Evolutionary conservation across 139 green algal species (phyloP).

Genomic region (Coelastrella sp.): DNA sequence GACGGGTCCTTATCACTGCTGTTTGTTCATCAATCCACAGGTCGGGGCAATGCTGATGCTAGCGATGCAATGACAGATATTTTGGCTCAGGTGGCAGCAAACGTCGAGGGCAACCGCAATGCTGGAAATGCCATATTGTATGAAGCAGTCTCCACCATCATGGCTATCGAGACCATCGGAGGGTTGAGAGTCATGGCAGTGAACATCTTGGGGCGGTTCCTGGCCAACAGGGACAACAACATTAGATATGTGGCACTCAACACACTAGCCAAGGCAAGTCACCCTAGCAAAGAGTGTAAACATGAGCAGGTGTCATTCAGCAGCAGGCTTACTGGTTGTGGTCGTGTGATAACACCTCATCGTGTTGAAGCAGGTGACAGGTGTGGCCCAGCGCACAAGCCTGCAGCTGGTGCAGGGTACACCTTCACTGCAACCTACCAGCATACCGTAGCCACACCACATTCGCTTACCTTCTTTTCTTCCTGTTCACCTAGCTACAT

Average conservation of each 20-base stretch:
- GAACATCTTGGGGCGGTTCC: slow-evolving; percentile 97
- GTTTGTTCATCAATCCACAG: slow-evolving; percentile 9
- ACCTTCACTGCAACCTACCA: no score
- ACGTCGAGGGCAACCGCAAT: slow-evolving; percentile 89
- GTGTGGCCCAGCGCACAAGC: no score
- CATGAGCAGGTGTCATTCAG: no score
- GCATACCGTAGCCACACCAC: no score
- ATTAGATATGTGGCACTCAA: slow-evolving; percentile 98
- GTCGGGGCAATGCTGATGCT: slow-evolving; percentile 84
- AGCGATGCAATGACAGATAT: slow-evolving; percentile 98
- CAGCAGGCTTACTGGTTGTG: no score
- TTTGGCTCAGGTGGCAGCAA: slow-evolving; percentile 85
- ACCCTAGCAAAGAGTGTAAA: no score
- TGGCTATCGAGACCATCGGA: slow-evolving; percentile 87
- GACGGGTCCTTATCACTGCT: no score
- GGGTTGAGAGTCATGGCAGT: slow-evolving; percentile 96
- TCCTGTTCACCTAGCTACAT: no score
- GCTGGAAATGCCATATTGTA: slow-evolving; percentile 97
- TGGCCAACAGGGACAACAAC: slow-evolving; percentile 93
- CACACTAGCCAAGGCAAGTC: slow-evolving; percentile 90
- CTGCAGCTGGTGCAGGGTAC: no score
- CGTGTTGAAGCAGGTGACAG: no score
- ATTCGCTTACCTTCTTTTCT: no score
- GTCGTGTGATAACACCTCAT: no score
- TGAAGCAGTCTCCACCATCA: slow-evolving; percentile 86